Evolutionary conservation across 2,329 filamentous ascomycete species (phyloP).

Genomic region (Aspergillus tanneri): DNA sequence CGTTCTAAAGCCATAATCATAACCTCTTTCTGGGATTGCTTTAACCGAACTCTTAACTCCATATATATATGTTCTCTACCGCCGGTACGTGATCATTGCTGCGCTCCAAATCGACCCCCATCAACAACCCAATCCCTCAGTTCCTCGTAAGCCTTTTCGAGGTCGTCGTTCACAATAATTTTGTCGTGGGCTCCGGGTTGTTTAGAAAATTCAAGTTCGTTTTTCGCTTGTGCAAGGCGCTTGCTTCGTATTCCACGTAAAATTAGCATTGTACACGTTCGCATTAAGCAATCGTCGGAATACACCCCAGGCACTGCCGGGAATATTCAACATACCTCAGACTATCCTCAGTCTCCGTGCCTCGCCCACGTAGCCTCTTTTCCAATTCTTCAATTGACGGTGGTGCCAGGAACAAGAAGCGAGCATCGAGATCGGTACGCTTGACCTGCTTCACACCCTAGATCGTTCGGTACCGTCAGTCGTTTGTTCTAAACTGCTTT

Average conservation of each 20-base stretch:
- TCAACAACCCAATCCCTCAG: conserved; percentile 55
- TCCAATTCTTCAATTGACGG: conserved; percentile 74
- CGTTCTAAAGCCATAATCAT: conserved; percentile 3
- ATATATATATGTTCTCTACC: too few relatives aligned
- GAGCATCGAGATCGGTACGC: conserved; percentile 68
- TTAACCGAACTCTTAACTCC: too few relatives aligned
- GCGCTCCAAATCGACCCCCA: conserved; percentile 34
- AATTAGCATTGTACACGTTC: neutral
- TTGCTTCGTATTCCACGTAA: conserved; percentile 38
- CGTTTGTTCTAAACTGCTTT: too few relatives aligned
- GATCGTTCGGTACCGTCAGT: too few relatives aligned
- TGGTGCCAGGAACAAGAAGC: conserved; percentile 82
- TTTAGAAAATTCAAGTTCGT: conserved; percentile 72
- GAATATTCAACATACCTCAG: conserved; percentile 40
- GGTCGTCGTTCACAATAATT: conserved; percentile 65
- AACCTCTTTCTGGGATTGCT: too few relatives aligned
- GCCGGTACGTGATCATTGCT: conserved; percentile 16
- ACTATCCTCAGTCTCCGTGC: conserved; percentile 74
- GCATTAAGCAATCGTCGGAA: neutral
- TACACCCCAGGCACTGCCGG: neutral
- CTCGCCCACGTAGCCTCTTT: conserved; percentile 68
- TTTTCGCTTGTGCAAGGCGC: conserved; percentile 67
- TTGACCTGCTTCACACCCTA: conserved; percentile 91
- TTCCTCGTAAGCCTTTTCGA: conserved; percentile 57
- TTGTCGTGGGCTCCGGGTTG: conserved; percentile 65